These are phyloP conservation scores for Schizochytrium sp. DNA, from an alignment of 108 stramenopile genomes.

Conservation along the genomic window DNA sequence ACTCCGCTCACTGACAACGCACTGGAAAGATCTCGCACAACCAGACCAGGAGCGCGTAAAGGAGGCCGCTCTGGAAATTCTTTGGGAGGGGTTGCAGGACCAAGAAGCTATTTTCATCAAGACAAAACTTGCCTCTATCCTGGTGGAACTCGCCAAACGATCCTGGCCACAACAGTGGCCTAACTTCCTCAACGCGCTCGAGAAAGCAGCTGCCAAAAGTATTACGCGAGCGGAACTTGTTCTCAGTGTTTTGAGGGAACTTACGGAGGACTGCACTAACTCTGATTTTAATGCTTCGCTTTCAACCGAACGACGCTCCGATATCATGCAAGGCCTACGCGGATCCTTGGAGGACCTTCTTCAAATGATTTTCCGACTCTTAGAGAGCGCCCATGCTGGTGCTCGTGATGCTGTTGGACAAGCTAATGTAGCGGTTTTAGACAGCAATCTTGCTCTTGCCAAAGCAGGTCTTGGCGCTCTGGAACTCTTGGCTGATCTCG, in stretches of 20 bases:
- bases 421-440: neutral
- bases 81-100: conserved; percentile 27
- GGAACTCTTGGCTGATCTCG: neutral
- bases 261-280: conserved; percentile 56
- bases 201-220: neutral
- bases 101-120: conserved; percentile 38
- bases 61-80: conserved; percentile 7
- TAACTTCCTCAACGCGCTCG: neutral
- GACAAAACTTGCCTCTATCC: conserved; percentile 3
- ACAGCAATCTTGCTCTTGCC: neutral
- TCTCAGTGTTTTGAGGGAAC: neutral
- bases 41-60: conserved; percentile 48
- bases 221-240: conserved; percentile 16
- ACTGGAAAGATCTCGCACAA: neutral
- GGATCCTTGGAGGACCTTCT: conserved; percentile 1
- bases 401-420: neutral
- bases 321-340: conserved; percentile 29
- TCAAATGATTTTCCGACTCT: neutral
- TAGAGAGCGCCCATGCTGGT: neutral
- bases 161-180: conserved; percentile 51
- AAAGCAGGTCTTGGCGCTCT: conserved; percentile 39
- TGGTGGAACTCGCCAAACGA: conserved; percentile 43
- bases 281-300: conserved; percentile 40
- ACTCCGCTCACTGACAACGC: neutral
- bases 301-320: neutral